These are phyloP conservation scores for Colletotrichum destructivum DNA, from an alignment of 2,329 filamentous ascomycete species.

Conservation along the genomic window DNA sequence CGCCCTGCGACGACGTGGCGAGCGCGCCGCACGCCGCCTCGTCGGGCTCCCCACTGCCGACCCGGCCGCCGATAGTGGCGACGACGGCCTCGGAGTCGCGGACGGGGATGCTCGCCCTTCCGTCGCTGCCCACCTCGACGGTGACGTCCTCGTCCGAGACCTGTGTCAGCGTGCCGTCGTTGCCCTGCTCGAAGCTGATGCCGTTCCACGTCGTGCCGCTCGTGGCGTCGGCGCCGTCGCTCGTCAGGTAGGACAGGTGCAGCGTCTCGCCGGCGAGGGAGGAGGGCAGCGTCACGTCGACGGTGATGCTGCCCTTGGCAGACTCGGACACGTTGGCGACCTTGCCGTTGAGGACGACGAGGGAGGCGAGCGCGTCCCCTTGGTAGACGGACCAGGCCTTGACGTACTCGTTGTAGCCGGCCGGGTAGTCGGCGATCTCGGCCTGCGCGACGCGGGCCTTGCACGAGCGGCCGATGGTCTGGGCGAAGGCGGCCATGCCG, in stretches of 20 bases:
- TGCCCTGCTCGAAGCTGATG: constrained; percentile 37
- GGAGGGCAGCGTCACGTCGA: constrained; percentile 25
- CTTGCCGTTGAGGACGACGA: constrained; percentile 40
- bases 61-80: constrained; percentile 27
- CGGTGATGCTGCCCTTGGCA: constrained; percentile 25
- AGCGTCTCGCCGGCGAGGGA: constrained; percentile 31
- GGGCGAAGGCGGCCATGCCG: constrained; percentile 35
- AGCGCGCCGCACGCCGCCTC: constrained; percentile 30
- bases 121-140: constrained; percentile 19
- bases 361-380: constrained; percentile 25
- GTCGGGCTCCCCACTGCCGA: constrained; percentile 31
- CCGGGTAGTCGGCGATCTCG: constrained; percentile 19
- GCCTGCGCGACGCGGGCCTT: constrained; percentile 35
- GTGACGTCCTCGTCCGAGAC: constrained; percentile 29
- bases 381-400: constrained; percentile 37
- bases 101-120: constrained; percentile 33
- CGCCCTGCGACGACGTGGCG: constrained; percentile 19
- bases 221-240: constrained; percentile 38
- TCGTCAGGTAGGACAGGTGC: constrained; percentile 35
- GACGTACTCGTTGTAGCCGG: constrained; percentile 29
- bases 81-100: constrained; percentile 36
- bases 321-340: constrained; percentile 36
- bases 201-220: constrained; percentile 37
- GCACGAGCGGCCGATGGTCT: constrained; percentile 37
- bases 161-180: constrained; percentile 21